Conservation (phyloP, 805 yeast species). For the Torulaspora maleeae region DNA sequence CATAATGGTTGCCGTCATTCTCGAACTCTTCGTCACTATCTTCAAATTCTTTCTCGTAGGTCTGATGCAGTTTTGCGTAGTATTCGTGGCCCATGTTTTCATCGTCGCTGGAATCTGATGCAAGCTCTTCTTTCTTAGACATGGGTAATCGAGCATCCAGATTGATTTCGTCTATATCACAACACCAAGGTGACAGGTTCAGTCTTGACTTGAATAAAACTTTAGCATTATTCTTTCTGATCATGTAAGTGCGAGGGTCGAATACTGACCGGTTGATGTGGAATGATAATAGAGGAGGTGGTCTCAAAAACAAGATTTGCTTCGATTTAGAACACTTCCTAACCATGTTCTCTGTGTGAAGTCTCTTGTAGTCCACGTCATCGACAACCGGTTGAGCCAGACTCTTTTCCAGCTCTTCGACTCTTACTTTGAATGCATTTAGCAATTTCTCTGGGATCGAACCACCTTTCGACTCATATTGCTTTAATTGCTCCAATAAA, state of each 20-base stretch:
- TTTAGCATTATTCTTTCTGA: conserved; percentile 76
- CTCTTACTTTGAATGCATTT: conserved; percentile 41
- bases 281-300: conserved; percentile 76
- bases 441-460: conserved; percentile 32
- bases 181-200: conserved; percentile 65
- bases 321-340: conserved; percentile 76
- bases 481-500: conserved; percentile 38
- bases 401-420: conserved; percentile 48
- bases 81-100: conserved; percentile 32
- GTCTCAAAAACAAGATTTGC: conserved; percentile 72
- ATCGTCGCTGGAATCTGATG: conserved; percentile 30
- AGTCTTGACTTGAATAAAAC: conserved; percentile 71
- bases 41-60: conserved; percentile 33
- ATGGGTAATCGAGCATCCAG: conserved; percentile 76
- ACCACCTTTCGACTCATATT: conserved; percentile 25
- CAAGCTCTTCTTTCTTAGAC: conserved; percentile 53
- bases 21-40: conserved; percentile 31
- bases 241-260: conserved; percentile 78
- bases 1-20: conserved; percentile 11
- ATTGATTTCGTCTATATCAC: conserved; percentile 63
- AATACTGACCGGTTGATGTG: conserved; percentile 93
- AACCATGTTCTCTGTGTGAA: conserved; percentile 71
- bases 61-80: conserved; percentile 32
- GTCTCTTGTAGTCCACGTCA: conserved; percentile 69
- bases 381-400: conserved; percentile 63